Base-by-base conservation (phyloP, 2,329 filamentous ascomycete species). In the Neopestalotiopsis rosae region DNA sequence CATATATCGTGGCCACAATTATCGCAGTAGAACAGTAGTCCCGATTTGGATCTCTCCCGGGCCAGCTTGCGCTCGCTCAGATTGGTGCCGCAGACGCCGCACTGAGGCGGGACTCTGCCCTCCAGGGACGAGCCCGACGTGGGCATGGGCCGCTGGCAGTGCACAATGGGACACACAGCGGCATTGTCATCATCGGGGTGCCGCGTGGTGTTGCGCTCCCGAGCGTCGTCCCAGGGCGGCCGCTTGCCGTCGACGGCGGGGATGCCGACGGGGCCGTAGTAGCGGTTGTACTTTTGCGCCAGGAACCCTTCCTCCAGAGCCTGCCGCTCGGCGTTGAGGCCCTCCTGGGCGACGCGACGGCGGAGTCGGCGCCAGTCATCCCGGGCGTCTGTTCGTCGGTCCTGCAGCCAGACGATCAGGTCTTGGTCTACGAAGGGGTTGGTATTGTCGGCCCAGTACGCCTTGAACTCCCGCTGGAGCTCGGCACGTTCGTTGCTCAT, bases 401-500 rank as follows among this genome's bases (percentile, higher is more conserved):
- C 30, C 24, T 64, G 6, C 0, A 64, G 40, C 61, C 61, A 64
- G 10, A 30, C 12, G 61, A 64, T 12, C 3, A 49, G 49, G 40
- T 64, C 38, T 34, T 49, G 13, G 30, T 64, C 28, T 13, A 14
- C 32, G 2, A 20, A 17, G 9, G 45, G 30, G 24, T 10, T 28
- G 24, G 57, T 2, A 28, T 30, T 28, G 57, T 14, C 57, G 10
- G n/a, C 57, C 24, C 57, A 59, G 57, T n/a, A 17, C 7, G 59
- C 59, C 12, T 38, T 62, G n/a, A 62, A 62, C 59, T 62, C 59
- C 9, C 59, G 32, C 12, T 62, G 59, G 32, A 62, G 59, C 34
- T 20, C 32, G 32, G 10, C 32, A 3, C 20, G 57, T 59, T 59
- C 20, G 30, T 30, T n/a, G 57, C 57, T 59, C 57, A 59, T 59